Conservation (phyloP, 768 basidiomycete genomes). For the Lactarius akahatsu region DNA sequence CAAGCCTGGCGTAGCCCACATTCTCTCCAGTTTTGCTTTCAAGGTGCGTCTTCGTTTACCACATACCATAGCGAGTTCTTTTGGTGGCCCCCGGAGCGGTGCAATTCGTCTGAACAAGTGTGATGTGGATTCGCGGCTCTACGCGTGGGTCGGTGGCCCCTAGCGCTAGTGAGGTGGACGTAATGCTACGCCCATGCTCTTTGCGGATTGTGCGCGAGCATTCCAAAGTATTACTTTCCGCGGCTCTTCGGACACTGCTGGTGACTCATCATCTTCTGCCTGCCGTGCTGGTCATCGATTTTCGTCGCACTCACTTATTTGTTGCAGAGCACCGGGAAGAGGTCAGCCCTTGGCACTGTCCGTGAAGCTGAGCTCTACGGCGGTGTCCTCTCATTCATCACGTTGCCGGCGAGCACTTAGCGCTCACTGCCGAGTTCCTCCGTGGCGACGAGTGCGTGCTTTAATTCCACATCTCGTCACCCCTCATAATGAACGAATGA, state of each 20-base stretch:
- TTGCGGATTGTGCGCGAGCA: neutral
- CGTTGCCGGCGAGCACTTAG: slow-evolving; percentile 87
- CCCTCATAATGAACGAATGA: neutral
- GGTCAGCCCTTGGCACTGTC: slow-evolving; percentile 86
- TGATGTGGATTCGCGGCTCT: slow-evolving; percentile 1
- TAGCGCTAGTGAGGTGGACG: slow-evolving; percentile 2
- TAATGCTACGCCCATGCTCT: neutral
- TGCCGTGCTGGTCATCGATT: neutral
- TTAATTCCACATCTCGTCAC: neutral
- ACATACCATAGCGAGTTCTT: neutral
- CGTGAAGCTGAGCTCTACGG: slow-evolving; percentile 94
- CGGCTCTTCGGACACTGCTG: neutral
- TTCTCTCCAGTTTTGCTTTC: slow-evolving; percentile 97
- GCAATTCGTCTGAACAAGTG: neutral
- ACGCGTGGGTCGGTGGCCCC: neutral
- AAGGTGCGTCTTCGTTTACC: slow-evolving; percentile 60
- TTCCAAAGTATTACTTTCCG: neutral
- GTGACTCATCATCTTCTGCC: neutral
- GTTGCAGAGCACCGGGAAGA: slow-evolving; percentile 76
- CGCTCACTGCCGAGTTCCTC: slow-evolving; percentile 92
- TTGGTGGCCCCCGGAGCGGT: neutral
- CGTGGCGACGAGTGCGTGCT: slow-evolving; percentile 89
- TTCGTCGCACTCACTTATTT: slow-evolving; percentile 6
- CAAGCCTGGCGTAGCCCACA: slow-evolving; percentile 88
- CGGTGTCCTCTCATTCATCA: slow-evolving; percentile 81